Evolutionary conservation across 2,329 filamentous ascomycete genomes (phyloP).

Genomic region (Westerdykella aurantiaca): DNA sequence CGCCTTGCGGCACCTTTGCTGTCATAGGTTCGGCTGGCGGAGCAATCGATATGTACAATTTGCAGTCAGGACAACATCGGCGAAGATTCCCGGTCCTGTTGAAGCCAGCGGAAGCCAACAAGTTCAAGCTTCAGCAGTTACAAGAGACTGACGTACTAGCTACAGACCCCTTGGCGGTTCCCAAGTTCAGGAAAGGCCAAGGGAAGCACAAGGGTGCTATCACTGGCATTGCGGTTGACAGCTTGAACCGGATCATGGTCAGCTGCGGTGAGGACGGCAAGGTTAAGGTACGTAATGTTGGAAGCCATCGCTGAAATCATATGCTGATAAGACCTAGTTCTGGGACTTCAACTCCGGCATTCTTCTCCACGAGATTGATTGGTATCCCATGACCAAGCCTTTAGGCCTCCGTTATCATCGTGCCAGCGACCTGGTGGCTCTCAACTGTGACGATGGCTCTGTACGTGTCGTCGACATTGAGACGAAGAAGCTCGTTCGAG

Average conservation of each 20-base stretch:
- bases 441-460: slow-evolving; percentile 82
- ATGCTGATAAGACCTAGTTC: slow-evolving; percentile 48
- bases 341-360: slow-evolving; percentile 90
- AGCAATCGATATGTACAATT: slow-evolving; percentile 88
- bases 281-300: slow-evolving; percentile 55
- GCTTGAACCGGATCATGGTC: slow-evolving; percentile 78
- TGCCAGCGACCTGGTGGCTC: slow-evolving; percentile 76
- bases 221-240: slow-evolving; percentile 81
- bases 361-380: slow-evolving; percentile 74
- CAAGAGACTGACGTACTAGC: slow-evolving; percentile 46
- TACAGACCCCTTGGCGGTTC: slow-evolving; percentile 39
- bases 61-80: slow-evolving; percentile 85
- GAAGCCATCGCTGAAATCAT: background rate
- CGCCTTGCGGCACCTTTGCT: slow-evolving; percentile 88
- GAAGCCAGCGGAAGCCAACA: slow-evolving; percentile 71
- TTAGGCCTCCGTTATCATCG: slow-evolving; percentile 74
- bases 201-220: slow-evolving; percentile 76
- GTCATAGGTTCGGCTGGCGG: slow-evolving; percentile 79
- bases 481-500: slow-evolving; percentile 84
- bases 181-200: slow-evolving; percentile 44
- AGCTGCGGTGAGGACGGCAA: slow-evolving; percentile 87
- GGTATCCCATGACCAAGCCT: slow-evolving; percentile 71
- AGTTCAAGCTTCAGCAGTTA: slow-evolving; percentile 61
- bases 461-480: slow-evolving; percentile 86
- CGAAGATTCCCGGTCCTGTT: slow-evolving; percentile 79